phyloP scores from a whole-genome alignment of 1,139 yeast species.

The Wickerhamiella pararugosa region DNA sequence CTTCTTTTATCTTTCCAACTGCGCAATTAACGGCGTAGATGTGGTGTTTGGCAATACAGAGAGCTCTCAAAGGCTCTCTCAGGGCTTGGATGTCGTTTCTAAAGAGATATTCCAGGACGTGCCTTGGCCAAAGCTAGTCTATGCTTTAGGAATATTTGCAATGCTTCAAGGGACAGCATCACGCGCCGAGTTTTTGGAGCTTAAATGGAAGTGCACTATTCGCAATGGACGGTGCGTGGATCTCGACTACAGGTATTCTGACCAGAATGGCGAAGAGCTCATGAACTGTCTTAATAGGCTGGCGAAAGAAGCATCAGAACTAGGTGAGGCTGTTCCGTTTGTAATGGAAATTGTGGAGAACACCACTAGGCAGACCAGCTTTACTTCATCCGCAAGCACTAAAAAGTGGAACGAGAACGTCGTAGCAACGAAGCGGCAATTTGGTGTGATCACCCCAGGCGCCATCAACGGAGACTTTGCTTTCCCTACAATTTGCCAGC shows the following conservation, averaged over 20 bases:
- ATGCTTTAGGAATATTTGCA: background rate
- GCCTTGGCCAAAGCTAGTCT: slow-evolving; percentile 1
- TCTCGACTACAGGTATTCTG: background rate
- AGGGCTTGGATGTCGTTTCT: background rate
- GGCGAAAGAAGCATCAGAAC: background rate
- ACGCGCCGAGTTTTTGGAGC: background rate
- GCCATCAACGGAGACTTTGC: too few relatives aligned
- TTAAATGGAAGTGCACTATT: background rate
- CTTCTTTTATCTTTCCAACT: background rate
- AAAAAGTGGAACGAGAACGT: too few relatives aligned
- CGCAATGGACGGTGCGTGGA: background rate
- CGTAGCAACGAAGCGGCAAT: background rate
- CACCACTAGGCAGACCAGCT: too few relatives aligned
- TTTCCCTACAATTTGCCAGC: too few relatives aligned
- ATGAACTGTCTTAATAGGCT: background rate
- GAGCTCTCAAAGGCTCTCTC: slow-evolving; percentile 1
- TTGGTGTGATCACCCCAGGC: slow-evolving; percentile 1
- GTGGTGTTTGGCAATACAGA: slow-evolving; percentile 5
- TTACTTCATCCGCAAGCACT: too few relatives aligned
- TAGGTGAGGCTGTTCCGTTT: background rate
- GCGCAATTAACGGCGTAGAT: background rate
- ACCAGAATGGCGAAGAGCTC: background rate
- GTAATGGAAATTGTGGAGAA: too few relatives aligned
- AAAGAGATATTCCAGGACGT: slow-evolving; percentile 2
- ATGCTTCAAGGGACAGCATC: background rate